A percentile compares a stretch with the other conserved stretches of the same genome.
These are phyloP conservation scores for Mycena alexandri DNA, from an alignment of 768 basidiomycete species.

Conservation along the genomic window DNA sequence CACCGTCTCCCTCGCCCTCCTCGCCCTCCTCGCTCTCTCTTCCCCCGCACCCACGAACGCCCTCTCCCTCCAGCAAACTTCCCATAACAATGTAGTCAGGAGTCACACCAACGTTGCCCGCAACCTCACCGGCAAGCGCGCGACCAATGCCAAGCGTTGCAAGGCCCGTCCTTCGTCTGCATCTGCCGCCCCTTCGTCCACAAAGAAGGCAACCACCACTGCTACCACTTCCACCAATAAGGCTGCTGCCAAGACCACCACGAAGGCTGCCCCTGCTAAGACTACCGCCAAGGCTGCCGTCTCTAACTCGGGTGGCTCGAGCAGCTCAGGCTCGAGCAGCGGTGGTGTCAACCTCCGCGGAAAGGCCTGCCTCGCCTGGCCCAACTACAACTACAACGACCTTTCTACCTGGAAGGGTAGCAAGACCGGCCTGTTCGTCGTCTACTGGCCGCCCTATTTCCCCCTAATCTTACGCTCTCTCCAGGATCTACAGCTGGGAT, in stretches of 20 bases:
- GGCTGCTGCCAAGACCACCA: conserved; percentile 30
- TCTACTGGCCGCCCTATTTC: neutral
- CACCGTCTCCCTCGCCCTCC: conserved; percentile 68
- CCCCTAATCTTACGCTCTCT: neutral
- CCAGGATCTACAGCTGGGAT: conserved; percentile 77
- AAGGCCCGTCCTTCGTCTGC: conserved; percentile 61
- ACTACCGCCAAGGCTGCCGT: conserved; percentile 30
- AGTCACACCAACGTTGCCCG: conserved; percentile 51
- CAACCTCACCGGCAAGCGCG: conserved; percentile 44
- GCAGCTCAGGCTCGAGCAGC: conserved; percentile 17
- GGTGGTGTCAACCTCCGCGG: conserved; percentile 39
- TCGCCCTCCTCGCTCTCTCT: conserved; percentile 69
- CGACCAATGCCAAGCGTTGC: conserved; percentile 66
- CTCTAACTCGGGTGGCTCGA: conserved; percentile 26
- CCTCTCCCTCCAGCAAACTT: conserved; percentile 55
- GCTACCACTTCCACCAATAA: conserved; percentile 36
- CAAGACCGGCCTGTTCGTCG: conserved; percentile 58
- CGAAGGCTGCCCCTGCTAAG: conserved; percentile 23
- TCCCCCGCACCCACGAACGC: conserved; percentile 65
- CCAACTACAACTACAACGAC: conserved; percentile 62
- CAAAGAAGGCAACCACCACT: conserved; percentile 33
- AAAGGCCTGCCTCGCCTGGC: conserved; percentile 73
- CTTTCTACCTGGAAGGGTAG: conserved; percentile 65
- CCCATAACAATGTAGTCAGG: conserved; percentile 48
- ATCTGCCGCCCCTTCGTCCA: conserved; percentile 40